Evolutionary conservation across 2,329 filamentous ascomycete genomes (phyloP).

Genomic region (Epichloe amarillans): DNA sequence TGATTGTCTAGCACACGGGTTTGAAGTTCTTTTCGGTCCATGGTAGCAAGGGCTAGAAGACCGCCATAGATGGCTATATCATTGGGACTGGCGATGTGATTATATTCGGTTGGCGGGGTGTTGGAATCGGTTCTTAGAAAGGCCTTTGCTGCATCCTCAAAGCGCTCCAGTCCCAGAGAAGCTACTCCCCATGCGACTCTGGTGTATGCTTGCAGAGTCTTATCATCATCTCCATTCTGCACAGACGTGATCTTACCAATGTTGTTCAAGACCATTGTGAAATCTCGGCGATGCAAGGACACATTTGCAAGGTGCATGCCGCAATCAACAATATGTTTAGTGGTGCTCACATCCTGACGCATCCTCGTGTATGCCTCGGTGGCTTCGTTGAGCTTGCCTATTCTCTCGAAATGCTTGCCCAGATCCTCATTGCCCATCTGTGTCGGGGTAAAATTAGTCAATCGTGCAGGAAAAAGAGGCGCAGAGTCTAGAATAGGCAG

Average conservation of each 20-base stretch:
- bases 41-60: slow-evolving; percentile 77
- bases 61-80: slow-evolving; percentile 89
- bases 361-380: slow-evolving; percentile 72
- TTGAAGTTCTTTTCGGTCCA: slow-evolving; percentile 68
- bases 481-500: not conserved
- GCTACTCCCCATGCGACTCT: slow-evolving; percentile 39
- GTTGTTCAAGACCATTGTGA: slow-evolving; percentile 50
- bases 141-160: slow-evolving; percentile 50
- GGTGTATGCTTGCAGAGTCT: slow-evolving; percentile 32
- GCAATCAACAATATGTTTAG: slow-evolving; percentile 73
- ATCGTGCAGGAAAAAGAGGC: not conserved
- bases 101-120: slow-evolving; percentile 40
- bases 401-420: slow-evolving; percentile 67
- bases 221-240: slow-evolving; percentile 33
- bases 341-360: slow-evolving; percentile 77
- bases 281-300: slow-evolving; percentile 64
- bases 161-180: slow-evolving; percentile 32
- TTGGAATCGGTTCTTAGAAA: slow-evolving; percentile 54
- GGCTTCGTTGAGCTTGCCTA: slow-evolving; percentile 59
- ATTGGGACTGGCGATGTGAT: slow-evolving; percentile 64
- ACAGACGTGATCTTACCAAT: slow-evolving; percentile 49
- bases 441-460: not conserved
- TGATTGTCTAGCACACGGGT: slow-evolving; percentile 63
- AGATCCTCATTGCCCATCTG: slow-evolving; percentile 94
- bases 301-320: slow-evolving; percentile 66